Evolutionary conservation across 352 stramenopile genomes (phyloP), one percentile per base, ranked within the genome.

Genomic region (Globisporangium orthogonon): DNA sequence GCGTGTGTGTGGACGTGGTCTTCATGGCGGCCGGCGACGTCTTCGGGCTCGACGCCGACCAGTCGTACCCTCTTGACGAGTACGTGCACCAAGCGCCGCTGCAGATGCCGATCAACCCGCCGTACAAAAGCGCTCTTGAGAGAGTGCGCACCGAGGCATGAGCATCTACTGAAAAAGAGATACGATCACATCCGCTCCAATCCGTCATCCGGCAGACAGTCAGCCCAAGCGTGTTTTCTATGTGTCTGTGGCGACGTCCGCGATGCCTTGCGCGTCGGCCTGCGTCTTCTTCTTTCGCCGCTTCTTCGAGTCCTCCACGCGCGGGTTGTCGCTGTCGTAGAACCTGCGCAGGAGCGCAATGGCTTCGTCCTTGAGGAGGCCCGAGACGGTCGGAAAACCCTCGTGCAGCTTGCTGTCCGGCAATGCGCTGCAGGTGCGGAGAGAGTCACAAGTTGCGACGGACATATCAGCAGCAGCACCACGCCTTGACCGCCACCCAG

Each of bases 281-380:
- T 49, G 29, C 2, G 40, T 33, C 39, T 60, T 63, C 47, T 83
- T 87, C 54, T 90, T 92, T 9, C 80, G 66, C 33, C 78, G 76
- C 63, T 91, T 93, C 63, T 93, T 93, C 11, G 80, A 89, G 58
- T 89, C 70, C 62, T 88, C 73, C 15, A 89, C 80, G 76, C 86
- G 70, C 31, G 83, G 78, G 71, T 97, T 97, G 50, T 91, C 87
- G 51, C 74, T 81, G 11, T 90, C 82, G 61, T 97, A 97, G 52
- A 97, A 97, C 33, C 74, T 69, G 56, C 91, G 84, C 23, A 97
- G 73, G 9, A 97, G 65, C 3, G 66, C 66, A 48, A 97, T 69
- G 1, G 91, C 86, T 54, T 97, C 83, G 28, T 88, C 70, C 59
- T 94, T 90, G 56, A 96, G 69, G 2, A 97, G 65, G 3, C 89